Evolutionary conservation across 352 stramenopile genomes (phyloP).

Genomic region (Globisporangium carolinianum): DNA sequence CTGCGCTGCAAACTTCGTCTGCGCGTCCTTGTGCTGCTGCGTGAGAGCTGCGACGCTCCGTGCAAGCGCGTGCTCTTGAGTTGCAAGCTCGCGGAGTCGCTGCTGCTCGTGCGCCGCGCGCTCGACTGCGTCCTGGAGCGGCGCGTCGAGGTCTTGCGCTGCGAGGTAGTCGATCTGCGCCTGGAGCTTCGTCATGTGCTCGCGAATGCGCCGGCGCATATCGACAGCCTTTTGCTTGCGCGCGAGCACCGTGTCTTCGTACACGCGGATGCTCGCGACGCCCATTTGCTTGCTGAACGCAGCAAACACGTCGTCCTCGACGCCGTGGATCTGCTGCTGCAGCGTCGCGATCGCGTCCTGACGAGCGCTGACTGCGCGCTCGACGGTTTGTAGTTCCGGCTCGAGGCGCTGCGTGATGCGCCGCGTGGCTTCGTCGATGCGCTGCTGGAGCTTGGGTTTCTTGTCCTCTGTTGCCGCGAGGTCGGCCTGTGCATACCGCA

Average conservation of each 20-base stretch:
- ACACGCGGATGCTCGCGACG: constrained; percentile 81
- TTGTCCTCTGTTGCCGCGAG: constrained; percentile 64
- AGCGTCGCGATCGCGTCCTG: constrained; percentile 33
- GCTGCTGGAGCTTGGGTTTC: constrained; percentile 53
- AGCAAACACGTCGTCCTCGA: constrained; percentile 85
- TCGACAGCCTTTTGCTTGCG: constrained; percentile 63
- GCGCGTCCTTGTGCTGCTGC: constrained; percentile 28
- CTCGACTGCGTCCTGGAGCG: constrained; percentile 39
- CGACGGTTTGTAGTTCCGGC: constrained; percentile 59
- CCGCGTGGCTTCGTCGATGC: constrained; percentile 47
- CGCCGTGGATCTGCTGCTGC: constrained; percentile 54
- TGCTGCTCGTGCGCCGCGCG: constrained; percentile 36
- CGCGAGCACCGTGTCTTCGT: constrained; percentile 92
- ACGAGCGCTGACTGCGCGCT: constrained; percentile 40
- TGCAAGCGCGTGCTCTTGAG: constrained; percentile 42
- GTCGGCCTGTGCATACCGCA: constrained; percentile 73
- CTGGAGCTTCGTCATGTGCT: constrained; percentile 78
- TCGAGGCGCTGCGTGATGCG: constrained; percentile 42
- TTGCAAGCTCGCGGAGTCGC: constrained; percentile 41
- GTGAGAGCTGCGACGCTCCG: constrained; percentile 46
- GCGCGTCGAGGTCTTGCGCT: constrained; percentile 56
- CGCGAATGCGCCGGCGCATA: constrained; percentile 61
- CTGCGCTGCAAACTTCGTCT: constrained; percentile 18
- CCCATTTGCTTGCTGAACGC: constrained; percentile 75
- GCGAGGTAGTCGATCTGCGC: constrained; percentile 68